A percentile compares a stretch with the other conserved stretches of the same genome.
phyloP scores from a whole-genome alignment of 441 rosid genomes.

The Brassica hybrid region DNA sequence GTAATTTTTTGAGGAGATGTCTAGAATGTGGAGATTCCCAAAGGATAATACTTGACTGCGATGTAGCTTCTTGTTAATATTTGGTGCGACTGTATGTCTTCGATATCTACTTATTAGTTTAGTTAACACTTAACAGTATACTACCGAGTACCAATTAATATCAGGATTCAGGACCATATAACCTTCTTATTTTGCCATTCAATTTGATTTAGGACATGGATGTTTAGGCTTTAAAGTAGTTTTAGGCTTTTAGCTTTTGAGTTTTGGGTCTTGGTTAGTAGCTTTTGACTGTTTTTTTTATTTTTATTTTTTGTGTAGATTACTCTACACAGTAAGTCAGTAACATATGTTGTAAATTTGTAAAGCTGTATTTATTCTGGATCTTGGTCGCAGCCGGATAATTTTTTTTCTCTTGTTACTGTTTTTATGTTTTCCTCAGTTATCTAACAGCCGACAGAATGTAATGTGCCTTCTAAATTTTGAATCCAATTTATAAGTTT shows the following conservation, averaged over 20 bases:
- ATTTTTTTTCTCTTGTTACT: not conserved
- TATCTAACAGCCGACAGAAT: constrained; percentile 1
- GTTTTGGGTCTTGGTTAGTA: not conserved
- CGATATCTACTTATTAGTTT: not conserved
- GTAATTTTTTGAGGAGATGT: not conserved
- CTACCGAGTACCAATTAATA: not conserved
- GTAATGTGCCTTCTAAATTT: not conserved
- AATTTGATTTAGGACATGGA: not conserved
- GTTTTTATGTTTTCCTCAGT: not conserved
- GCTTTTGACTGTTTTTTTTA: not conserved
- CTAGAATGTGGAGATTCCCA: not conserved
- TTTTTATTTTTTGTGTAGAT: not conserved
- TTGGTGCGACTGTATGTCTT: not conserved
- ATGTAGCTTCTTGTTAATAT: not conserved
- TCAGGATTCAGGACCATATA: not conserved
- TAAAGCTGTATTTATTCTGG: not conserved
- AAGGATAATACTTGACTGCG: not conserved
- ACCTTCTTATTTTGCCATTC: not conserved
- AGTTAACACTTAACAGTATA: not conserved
- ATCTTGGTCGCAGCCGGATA: not conserved
- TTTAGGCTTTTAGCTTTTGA: not conserved
- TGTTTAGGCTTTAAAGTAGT: not conserved
- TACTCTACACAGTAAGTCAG: not conserved
- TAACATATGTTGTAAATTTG: not conserved
- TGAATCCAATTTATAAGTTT: not conserved